Conservation (phyloP, 352 stramenopile species). For the Phytophthora podocarpi region DNA sequence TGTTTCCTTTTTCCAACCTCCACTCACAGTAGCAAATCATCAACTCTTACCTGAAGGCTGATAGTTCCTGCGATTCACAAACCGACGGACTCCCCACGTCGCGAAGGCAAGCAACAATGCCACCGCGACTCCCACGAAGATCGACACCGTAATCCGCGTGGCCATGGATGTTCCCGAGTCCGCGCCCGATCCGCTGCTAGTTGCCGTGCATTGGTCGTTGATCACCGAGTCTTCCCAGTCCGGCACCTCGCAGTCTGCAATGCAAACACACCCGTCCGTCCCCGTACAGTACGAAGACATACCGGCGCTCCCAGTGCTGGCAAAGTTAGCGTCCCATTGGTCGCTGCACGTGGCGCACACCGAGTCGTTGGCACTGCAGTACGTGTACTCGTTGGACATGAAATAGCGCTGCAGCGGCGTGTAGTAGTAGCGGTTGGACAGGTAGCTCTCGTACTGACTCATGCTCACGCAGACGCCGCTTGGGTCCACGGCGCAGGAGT, state of each 20-base stretch:
- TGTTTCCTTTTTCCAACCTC: neutral
- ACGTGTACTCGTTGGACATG: constrained; percentile 41
- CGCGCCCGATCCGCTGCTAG: neutral
- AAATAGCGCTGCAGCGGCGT: constrained; percentile 52
- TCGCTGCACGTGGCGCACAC: constrained; percentile 35
- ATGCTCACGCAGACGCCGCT: constrained; percentile 46
- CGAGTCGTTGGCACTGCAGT: constrained; percentile 45
- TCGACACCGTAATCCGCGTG: constrained; percentile 31
- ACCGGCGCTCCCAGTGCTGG: constrained; percentile 24
- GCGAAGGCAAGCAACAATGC: constrained; percentile 30
- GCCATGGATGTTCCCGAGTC: constrained; percentile 21
- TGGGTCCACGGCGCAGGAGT: constrained; percentile 40
- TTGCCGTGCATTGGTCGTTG: constrained; percentile 29
- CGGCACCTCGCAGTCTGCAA: constrained; percentile 43
- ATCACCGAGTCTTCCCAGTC: constrained; percentile 34
- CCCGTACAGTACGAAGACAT: constrained; percentile 40
- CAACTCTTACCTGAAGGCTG: constrained; percentile 11
- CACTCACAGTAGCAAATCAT: neutral
- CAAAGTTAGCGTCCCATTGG: constrained; percentile 38
- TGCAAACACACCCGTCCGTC: constrained; percentile 41
- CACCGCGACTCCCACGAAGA: constrained; percentile 30
- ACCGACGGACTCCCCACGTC: constrained; percentile 29
- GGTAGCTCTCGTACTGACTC: constrained; percentile 35
- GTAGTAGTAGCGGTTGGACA: constrained; percentile 50
- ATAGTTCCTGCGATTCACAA: constrained; percentile 7